phyloP scores from a whole-genome alignment of 2,329 filamentous ascomycete species.

The Neoscytalidium dimidiatum region DNA sequence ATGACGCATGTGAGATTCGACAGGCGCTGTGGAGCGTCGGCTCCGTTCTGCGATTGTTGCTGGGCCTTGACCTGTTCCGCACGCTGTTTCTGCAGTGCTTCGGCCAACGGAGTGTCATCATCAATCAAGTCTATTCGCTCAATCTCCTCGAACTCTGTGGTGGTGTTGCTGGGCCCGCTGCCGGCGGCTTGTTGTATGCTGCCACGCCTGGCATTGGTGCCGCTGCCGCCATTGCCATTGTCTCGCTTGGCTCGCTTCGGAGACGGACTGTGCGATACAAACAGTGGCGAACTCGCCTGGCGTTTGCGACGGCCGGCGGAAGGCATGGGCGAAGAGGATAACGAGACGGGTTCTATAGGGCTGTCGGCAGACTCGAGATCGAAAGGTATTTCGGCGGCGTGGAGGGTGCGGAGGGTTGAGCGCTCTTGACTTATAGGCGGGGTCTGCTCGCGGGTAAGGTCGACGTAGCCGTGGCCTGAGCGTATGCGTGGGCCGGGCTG shows the following conservation, averaged over 20 bases:
- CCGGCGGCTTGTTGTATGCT: background rate
- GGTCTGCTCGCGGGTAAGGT: conserved; percentile 27
- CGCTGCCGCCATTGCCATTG: conserved; percentile 22
- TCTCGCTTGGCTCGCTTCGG: conserved; percentile 31
- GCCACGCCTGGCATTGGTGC: background rate
- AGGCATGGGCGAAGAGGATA: background rate
- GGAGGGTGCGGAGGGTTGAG: conserved; percentile 7
- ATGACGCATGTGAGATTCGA: conserved; percentile 61
- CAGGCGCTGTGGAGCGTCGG: conserved; percentile 42
- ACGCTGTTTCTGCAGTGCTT: conserved; percentile 54
- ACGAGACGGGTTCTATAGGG: background rate
- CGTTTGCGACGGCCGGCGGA: conserved; percentile 22
- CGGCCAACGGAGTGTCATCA: conserved; percentile 42
- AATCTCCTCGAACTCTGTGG: conserved; percentile 29
- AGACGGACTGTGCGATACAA: conserved; percentile 29
- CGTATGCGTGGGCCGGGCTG: background rate
- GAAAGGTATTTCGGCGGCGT: background rate
- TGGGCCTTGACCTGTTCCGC: conserved; percentile 54
- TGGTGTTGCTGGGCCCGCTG: conserved; percentile 16
- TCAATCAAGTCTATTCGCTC: conserved; percentile 55
- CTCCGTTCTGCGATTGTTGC: conserved; percentile 28
- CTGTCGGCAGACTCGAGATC: background rate
- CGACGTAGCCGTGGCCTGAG: conserved; percentile 36
- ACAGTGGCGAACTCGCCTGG: background rate
- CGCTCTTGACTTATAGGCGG: conserved; percentile 17